phyloP scores from a whole-genome alignment of 2,329 filamentous ascomycete species.

The Fusarium temperatum region DNA sequence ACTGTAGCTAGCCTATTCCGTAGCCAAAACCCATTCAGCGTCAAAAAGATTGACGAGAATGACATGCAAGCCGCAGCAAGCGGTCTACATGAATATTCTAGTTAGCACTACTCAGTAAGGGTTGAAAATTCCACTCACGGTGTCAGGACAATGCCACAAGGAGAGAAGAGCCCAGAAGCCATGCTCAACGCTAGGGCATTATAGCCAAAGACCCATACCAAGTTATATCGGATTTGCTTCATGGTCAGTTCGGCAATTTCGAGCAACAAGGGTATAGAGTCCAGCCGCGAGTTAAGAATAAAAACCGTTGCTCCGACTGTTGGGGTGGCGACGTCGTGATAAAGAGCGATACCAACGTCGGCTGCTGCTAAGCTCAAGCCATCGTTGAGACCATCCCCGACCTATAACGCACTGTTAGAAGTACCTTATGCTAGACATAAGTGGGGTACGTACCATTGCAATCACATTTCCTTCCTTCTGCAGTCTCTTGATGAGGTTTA shows the following conservation, averaged over 20 bases:
- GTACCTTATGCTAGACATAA: fast-evolving
- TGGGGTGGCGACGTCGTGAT: not conserved
- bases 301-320: not conserved
- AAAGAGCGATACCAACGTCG: not conserved
- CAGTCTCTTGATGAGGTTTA: not conserved
- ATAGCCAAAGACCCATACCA: not conserved
- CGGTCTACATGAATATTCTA: fast-evolving
- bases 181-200: not conserved
- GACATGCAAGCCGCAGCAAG: not conserved
- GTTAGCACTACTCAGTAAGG: not conserved
- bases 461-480: not conserved
- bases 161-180: not conserved
- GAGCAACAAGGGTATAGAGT: not conserved
- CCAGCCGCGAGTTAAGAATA: not conserved
- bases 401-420: not conserved
- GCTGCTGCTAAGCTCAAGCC: not conserved
- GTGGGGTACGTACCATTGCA: not conserved
- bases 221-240: not conserved
- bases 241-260: not conserved
- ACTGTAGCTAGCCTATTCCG: not conserved
- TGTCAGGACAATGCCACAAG: not conserved
- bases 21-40: not conserved
- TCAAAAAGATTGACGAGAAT: not conserved
- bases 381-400: not conserved
- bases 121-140: not conserved